Evolutionary conservation across 2,329 filamentous ascomycete genomes (phyloP), one percentile per base, ranked within the genome.

Genomic region (Microdochium paspali): DNA sequence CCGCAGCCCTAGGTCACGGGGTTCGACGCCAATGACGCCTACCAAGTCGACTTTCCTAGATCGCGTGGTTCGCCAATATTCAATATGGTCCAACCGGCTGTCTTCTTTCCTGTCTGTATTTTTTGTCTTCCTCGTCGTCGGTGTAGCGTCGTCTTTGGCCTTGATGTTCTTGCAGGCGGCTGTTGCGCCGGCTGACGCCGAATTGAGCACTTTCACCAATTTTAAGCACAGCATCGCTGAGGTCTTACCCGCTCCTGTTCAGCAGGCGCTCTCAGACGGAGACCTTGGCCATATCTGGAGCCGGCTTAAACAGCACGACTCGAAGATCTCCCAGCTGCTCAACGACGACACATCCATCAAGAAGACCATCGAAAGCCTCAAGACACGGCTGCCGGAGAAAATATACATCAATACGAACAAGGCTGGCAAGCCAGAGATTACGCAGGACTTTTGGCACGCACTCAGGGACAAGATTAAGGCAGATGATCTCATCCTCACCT

Each of bases 361-460:
- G 13, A 68, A 69, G 28, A 49, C 62, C 2, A 46, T 66, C 24
- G 45, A 55, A 4, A 52, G 55, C 3, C 57, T 85, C 2, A 58
- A 74, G 44, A 55, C 64, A 0, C 63, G 75, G 3, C 61, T 87
- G 3, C 84, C 84, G 0, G 68, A 73, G 12, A 55, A 74, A 10
- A 66, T 87, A 4, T 73, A 77, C 50, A 72, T 85, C 53, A 69
- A 73, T 13, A 68, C 71, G 7, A 66, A 74, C 48, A 61, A 66
- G 28, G 61, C 76, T 25, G 82, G 81, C 13, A 70, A 73, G 10
- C 62, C 69, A 0, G 64, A 75, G 21, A 74, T 87, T 15, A 66
- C 76, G 0, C 69, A 77, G 23, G 73, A 80, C 2, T 85, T 89
- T 50, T 89, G 80, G 76, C 69, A 78, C 48, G 84, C 82, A 0